phyloP scores from a whole-genome alignment of 2,329 filamentous ascomycete genomes.

The Monosporascus sp. region DNA sequence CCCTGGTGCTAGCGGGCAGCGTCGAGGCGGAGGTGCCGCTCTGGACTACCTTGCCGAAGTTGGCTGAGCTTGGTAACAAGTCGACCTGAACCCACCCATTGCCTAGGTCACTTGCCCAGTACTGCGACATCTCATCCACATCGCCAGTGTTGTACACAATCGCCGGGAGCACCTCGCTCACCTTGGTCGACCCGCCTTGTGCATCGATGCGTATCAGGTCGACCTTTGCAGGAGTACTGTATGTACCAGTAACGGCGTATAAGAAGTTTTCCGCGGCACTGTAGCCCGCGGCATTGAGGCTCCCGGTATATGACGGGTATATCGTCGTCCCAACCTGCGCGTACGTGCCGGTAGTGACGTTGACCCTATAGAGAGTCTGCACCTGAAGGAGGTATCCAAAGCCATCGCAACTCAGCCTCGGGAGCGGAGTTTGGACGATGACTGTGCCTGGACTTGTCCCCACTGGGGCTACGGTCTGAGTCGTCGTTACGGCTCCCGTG shows the following conservation, averaged over 20 bases:
- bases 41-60: constrained; percentile 5
- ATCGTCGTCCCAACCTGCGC: constrained; percentile 3
- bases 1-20: constrained; percentile 2
- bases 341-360: constrained; percentile 6
- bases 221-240: neutral
- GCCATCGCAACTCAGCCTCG: constrained; percentile 8
- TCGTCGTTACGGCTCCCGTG: neutral
- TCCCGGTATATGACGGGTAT: constrained; percentile 1
- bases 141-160: constrained; percentile 12
- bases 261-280: constrained; percentile 19
- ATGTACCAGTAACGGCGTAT: constrained; percentile 9
- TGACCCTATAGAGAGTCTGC: constrained; percentile 8
- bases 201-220: constrained; percentile 17
- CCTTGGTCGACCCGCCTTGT: constrained; percentile 6
- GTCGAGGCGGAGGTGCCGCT: constrained; percentile 3
- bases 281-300: constrained; percentile 21
- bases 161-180: constrained; percentile 3
- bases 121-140: constrained; percentile 13
- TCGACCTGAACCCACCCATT: constrained; percentile 9
- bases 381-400: constrained; percentile 12
- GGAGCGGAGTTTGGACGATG: constrained; percentile 3
- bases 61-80: constrained; percentile 7
- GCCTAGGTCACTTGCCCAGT: constrained; percentile 6
- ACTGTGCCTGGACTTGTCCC: constrained; percentile 6
- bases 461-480: constrained; percentile 3